Conservation (phyloP, 2,329 filamentous ascomycete genomes). For the Aphanocladium album region DNA sequence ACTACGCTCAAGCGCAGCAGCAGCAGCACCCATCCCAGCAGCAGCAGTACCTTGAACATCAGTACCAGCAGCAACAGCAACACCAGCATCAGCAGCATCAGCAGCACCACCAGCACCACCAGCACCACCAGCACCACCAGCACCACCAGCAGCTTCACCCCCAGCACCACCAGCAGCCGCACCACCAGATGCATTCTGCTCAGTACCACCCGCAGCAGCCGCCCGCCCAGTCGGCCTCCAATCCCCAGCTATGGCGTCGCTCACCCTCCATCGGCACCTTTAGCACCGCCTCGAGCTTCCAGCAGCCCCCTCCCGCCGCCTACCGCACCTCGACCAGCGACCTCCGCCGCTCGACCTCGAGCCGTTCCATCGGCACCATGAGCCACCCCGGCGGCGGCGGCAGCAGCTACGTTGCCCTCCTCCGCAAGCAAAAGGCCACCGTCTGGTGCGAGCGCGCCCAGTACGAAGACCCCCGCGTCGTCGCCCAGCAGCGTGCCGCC, state of each 20-base stretch:
- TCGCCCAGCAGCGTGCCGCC: constrained; percentile 78
- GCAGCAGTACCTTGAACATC: background rate
- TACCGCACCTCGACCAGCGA: constrained; percentile 52
- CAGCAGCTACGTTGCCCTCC: constrained; percentile 87
- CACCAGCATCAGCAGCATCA: background rate
- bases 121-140: constrained; percentile 6
- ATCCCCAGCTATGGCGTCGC: constrained; percentile 42
- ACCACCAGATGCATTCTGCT: constrained; percentile 7
- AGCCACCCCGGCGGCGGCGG: constrained; percentile 23
- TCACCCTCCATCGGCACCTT: constrained; percentile 64
- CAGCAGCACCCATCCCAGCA: background rate
- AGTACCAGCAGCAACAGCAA: background rate
- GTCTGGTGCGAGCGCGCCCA: constrained; percentile 97
- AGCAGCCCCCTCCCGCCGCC: constrained; percentile 52
- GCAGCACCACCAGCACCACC: constrained; percentile 7
- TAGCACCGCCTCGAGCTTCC: constrained; percentile 67
- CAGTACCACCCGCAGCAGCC: constrained; percentile 27
- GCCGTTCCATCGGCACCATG: constrained; percentile 56
- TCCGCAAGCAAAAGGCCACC: constrained; percentile 94
- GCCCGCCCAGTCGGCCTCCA: constrained; percentile 24
- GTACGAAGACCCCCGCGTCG: constrained; percentile 78
- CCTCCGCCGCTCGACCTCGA: constrained; percentile 73
- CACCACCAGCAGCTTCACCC: background rate
- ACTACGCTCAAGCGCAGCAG: background rate
- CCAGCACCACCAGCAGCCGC: background rate